Base-by-base conservation (phyloP, 768 basidiomycete species). In the Boletus rubescentipes region DNA sequence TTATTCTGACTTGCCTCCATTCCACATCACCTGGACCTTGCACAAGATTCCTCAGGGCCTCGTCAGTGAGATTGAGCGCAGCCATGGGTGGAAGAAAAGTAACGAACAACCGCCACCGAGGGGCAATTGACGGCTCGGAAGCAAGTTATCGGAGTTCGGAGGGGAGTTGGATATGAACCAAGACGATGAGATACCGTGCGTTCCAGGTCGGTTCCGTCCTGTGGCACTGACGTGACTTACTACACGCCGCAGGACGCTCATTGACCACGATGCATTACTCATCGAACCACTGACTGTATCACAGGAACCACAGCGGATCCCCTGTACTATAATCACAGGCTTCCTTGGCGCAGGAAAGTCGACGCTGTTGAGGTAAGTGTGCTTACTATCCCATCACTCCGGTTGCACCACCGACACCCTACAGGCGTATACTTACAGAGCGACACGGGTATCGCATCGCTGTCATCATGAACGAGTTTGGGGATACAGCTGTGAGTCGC, bases 401-500 rank as follows among this genome's bases (percentile, higher is more conserved):
- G 6, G 14, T 36, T 29, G 21, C 23, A 30, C 36, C 32, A 50
- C 36, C 10, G n/a, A 53, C 54, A 41, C 35, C 4, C 9, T 21
- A 16, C 58, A 90, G 87, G 61, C 86, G 94, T 31, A 95, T 98
- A 62, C 75, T 98, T 56, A 96, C 91, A 12, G 93, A 93, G 65
- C 79, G 86, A 36, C 96, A 98, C 79, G 95, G 96, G 4, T 93
- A 94, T 66, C 84, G 90, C 35, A 97, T 99, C 51, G 96, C 96
- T 5, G 96, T 99, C 20, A 97, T 96, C 58, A 94, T 97, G 92
- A 97, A 96, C 65, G 93, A 95, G 71, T 98, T 98, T 67, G 96
- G 93, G 9, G 94, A 97, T 67, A 94, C 94, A 18, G 91, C 92
- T 62, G 90, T 91, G 63, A 65, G 85, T 75, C 35, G 37, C 40